A percentile compares a stretch with the other conserved stretches of the same genome.
Evolutionary conservation across 2,329 filamentous ascomycete species (phyloP).

Genomic region (Xylariaceae sp.): DNA sequence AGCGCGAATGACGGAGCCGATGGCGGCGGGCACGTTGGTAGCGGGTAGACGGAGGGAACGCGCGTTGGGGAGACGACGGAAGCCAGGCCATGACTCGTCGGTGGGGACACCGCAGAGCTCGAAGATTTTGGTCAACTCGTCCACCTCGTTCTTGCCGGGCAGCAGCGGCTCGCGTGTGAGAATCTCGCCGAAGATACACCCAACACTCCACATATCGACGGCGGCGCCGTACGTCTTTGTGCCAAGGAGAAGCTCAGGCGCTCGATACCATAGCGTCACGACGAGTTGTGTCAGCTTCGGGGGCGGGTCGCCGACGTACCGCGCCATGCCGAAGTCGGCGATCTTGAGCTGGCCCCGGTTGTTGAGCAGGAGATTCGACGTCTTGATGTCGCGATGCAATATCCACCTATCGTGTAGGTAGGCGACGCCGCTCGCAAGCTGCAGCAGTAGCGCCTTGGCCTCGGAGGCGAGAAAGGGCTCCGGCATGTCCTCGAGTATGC

Average conservation of each 20-base stretch:
- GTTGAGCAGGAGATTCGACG: slow-evolving; percentile 88
- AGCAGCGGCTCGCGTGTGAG: slow-evolving; percentile 76
- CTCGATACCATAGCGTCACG: slow-evolving; percentile 94
- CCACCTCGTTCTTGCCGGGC: slow-evolving; percentile 87
- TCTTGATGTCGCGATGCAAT: slow-evolving; percentile 88
- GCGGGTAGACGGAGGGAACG: slow-evolving; percentile 65
- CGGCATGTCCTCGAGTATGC: slow-evolving; percentile 86
- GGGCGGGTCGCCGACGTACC: slow-evolving; percentile 75
- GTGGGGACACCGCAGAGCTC: slow-evolving; percentile 81
- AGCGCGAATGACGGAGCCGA: slow-evolving; percentile 58
- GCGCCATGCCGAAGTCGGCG: slow-evolving; percentile 96
- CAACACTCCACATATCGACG: slow-evolving; percentile 93
- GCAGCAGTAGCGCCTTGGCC: slow-evolving; percentile 80
- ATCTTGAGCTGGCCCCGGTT: slow-evolving; percentile 94
- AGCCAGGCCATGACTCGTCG: slow-evolving; percentile 76
- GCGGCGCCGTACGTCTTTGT: slow-evolving; percentile 66
- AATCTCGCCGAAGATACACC: slow-evolving; percentile 92
- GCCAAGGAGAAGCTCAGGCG: slow-evolving; percentile 84
- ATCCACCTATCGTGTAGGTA: slow-evolving; percentile 91
- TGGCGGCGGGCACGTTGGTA: slow-evolving; percentile 31
- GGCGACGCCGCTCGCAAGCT: slow-evolving; percentile 72
- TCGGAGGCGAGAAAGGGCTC: slow-evolving; percentile 91
- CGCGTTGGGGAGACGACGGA: slow-evolving; percentile 82
- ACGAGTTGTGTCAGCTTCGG: slow-evolving; percentile 83
- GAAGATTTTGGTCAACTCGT: slow-evolving; percentile 83